Evolutionary conservation across 192 early-diverging fungal species (phyloP), one percentile per base, ranked within the genome.

Genomic region (Coemansia sp.): DNA sequence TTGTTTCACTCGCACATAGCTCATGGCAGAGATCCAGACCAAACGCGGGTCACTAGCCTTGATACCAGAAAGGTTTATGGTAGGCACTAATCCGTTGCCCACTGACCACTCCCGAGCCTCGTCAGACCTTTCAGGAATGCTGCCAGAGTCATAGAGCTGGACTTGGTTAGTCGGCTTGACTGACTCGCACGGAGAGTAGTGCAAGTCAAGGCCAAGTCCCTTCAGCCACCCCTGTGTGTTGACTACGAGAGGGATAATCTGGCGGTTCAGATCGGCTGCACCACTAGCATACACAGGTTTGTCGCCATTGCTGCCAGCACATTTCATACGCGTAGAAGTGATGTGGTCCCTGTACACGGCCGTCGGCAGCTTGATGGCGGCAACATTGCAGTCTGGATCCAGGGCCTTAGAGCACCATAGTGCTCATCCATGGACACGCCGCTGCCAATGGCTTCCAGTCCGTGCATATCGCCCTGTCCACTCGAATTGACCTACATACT

Each of bases 181-280:
- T 3, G 79, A 61, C 43, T 83, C 72, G 21, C 94, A 80, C 14
- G 93, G 71, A 35, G 91, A 85, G 14, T 92, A 67, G 30, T 95
- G 84, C 19, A 98, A 72, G 70, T 95, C 91, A 59, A 95, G 89
- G 9, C 96, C 96, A 70, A 94, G 86, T 6, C 89, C 96, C 73
- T 90, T 94, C 39, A 93, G 82, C 95, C 96, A 99, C 1, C 97
- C 97, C 66, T 95, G 91, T 1, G 96, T 97, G 76, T 99, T 99
- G 40, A 99, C 87, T 9, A 99, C 88, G 19, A 99, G 76, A 3
- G 97, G 96, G 37, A 95, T 71, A 33, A 68, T 62, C 8, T 71
- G 74, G 9, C 64, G 40, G 23, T 78, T 71, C 11, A 82, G 72
- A 43, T 81, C 42, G 52, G 73, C 62, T 62, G 57, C 63, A 19